A percentile compares a stretch with the other conserved stretches of the same genome.
These are phyloP conservation scores for Anthracocystis walkeri DNA, from an alignment of 1,284 basidiomycete genomes.

Conservation along the genomic window DNA sequence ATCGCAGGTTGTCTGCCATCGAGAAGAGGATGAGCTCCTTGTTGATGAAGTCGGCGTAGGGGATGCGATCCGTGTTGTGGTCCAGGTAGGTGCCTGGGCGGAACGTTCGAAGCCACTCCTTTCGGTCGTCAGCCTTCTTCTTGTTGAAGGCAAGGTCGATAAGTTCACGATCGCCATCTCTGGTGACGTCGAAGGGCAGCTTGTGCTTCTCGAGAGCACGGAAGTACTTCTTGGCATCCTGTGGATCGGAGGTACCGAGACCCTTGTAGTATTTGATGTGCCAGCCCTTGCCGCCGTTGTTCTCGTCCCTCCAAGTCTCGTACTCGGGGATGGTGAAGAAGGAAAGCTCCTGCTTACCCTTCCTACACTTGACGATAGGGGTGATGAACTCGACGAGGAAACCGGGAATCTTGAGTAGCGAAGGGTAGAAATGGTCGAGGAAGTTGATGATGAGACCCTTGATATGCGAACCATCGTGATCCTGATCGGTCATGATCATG, in stretches of 20 bases:
- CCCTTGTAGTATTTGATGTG: conserved; percentile 82
- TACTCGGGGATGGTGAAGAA: conserved; percentile 99
- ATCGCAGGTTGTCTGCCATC: conserved; percentile 98
- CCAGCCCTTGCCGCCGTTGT: conserved; percentile 87
- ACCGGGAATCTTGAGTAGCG: conserved; percentile 87
- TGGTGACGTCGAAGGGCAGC: conserved; percentile 86
- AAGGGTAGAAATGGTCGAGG: conserved; percentile 96
- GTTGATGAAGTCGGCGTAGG: conserved; percentile 96
- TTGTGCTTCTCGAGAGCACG: conserved; percentile 91
- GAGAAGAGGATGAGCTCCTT: conserved; percentile 98
- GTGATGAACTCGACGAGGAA: conserved; percentile 99
- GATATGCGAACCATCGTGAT: conserved; percentile 99
- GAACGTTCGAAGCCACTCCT: conserved; percentile 97
- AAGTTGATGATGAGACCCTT: conserved; percentile 99
- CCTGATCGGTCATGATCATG: conserved; percentile 99
- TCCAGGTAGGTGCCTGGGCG: conserved; percentile 96
- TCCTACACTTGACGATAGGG: conserved; percentile 88
- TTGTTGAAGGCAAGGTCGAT: conserved; percentile 99
- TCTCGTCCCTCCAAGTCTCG: conserved; percentile 87
- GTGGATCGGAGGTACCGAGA: conserved; percentile 90
- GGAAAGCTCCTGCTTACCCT: conserved; percentile 82
- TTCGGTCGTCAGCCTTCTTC: conserved; percentile 98
- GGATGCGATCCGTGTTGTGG: conserved; percentile 87
- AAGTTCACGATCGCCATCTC: conserved; percentile 85
- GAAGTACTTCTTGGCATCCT: conserved; percentile 94